Base-by-base conservation (phyloP, 495 filamentous ascomycete genomes). In the Aspergillus heteromorphus region DNA sequence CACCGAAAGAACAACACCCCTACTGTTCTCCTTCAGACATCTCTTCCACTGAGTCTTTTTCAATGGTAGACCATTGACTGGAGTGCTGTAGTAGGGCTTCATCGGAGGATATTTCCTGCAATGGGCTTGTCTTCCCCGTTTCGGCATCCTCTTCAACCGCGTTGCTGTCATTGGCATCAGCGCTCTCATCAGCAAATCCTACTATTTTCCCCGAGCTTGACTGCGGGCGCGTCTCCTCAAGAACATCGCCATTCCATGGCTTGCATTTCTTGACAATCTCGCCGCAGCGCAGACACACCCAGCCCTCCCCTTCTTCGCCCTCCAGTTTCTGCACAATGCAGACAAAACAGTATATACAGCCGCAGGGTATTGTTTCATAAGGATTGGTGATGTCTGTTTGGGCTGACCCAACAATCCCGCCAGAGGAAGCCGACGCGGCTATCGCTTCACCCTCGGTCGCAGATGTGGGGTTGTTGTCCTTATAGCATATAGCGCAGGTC, bases 401-500 rank as follows among this genome's bases (percentile, higher is more conserved):
- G 14, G 91, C 88, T 10, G 89, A 93, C 0, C 93, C 92, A 14
- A 91, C 74, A 2, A 93, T 81, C 11, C 91, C 91, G 40, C 81
- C 85, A 40, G 79, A 81, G 4, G 80, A 77, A 5, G 79, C 75
- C 2, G 83, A 79, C 3, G 83, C 81, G 1, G 75, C 77, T 42
- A 92, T 67, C 4, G 87, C 70, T 50, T 92, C 88, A 17, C 71
- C 81, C 65, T 92, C 90, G 10, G 83, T 80, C 0, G 79, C 75
- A 1, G 82, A 72, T 10, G 73, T 66, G 0, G 87, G 84, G 60
- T 95, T 97, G 61, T 93, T 89, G 59, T 95, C 91, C 52, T 89
- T 83, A 65, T 96, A 96, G 72, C 93, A 98, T 52, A 98, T 96
- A n/a, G 91, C 95, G 68, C 93, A 98, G 1, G 92, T 97, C 41